A percentile compares a stretch with the other conserved stretches of the same genome.
phyloP scores from a whole-genome alignment of 352 stramenopile genomes.

The Phytopythium aichiense region DNA sequence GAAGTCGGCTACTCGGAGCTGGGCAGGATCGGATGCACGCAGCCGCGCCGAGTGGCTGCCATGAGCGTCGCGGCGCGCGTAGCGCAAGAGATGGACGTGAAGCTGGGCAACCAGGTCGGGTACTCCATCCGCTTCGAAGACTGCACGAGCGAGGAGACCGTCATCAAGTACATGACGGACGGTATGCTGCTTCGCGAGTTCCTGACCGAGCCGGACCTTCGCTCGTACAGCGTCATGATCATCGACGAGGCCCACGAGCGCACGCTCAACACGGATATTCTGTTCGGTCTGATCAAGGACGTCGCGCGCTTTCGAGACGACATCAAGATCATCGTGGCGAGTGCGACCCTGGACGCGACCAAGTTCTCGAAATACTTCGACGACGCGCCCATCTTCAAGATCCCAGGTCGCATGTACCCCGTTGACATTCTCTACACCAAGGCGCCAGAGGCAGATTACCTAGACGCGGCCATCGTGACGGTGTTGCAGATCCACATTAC shows the following conservation, averaged over 20 bases:
- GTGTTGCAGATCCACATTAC: conserved; percentile 99
- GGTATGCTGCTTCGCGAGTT: conserved; percentile 99
- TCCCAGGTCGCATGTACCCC: conserved; percentile 95
- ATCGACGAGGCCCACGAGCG: conserved; percentile 99
- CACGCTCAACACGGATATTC: conserved; percentile 97
- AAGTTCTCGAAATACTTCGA: conserved; percentile 99
- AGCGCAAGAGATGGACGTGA: conserved; percentile 97
- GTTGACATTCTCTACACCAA: conserved; percentile 99
- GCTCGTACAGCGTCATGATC: conserved; percentile 97
- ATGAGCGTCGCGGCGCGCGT: conserved; percentile 99
- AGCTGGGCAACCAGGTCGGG: conserved; percentile 96
- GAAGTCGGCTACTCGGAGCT: conserved; percentile 97
- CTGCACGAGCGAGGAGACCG: conserved; percentile 96
- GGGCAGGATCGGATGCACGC: conserved; percentile 93
- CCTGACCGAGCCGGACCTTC: conserved; percentile 96
- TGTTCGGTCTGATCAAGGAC: conserved; percentile 99
- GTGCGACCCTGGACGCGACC: conserved; percentile 96
- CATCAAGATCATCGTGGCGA: conserved; percentile 97
- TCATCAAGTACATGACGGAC: conserved; percentile 99
- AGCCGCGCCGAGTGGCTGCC: conserved; percentile 96
- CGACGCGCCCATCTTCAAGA: conserved; percentile 98
- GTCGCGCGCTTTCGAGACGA: conserved; percentile 95
- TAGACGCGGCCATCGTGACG: conserved; percentile 98
- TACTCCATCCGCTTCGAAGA: conserved; percentile 99
- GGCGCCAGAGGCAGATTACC: conserved; percentile 97